Percentiles rank a stretch among this genome's conserved stretches.
Evolutionary conservation across 148 eudicot genomes (phyloP).

Genomic region (Fallopia convolvulus): DNA sequence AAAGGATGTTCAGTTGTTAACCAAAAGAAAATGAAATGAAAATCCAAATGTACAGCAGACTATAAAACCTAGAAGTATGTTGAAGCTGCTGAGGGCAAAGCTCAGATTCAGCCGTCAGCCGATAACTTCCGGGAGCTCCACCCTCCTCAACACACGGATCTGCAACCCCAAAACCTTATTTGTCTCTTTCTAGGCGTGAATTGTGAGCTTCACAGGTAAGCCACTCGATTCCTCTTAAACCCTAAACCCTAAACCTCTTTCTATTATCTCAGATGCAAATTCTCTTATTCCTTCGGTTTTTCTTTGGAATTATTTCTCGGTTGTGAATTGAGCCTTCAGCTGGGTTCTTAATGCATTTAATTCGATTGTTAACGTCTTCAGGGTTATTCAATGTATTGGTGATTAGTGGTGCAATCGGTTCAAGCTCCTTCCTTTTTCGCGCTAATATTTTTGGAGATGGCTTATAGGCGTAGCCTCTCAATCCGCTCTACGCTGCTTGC

Average conservation of each 20-base stretch:
- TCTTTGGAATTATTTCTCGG: not conserved
- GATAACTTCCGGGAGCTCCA: not conserved
- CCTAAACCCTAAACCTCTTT: constrained; percentile 6
- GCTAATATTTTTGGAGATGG: constrained; percentile 29
- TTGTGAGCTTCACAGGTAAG: not conserved
- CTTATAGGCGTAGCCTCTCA: constrained; percentile 60
- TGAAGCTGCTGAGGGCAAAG: not conserved
- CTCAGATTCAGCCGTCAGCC: not conserved
- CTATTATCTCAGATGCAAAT: not conserved
- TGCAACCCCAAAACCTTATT: not conserved
- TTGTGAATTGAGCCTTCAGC: not conserved
- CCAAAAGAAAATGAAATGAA: not conserved
- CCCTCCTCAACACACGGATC: not conserved
- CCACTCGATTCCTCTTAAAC: not conserved
- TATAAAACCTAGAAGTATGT: not conserved
- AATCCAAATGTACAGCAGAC: not conserved
- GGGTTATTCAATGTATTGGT: not conserved
- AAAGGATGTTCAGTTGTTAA: no score
- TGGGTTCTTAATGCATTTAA: not conserved
- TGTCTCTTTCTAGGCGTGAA: not conserved
- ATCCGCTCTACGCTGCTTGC: constrained; percentile 45
- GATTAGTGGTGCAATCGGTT: not conserved
- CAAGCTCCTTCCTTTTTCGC: not conserved
- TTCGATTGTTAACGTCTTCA: not conserved
- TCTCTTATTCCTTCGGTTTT: not conserved